Evolutionary conservation across 164 flowering plant species (phyloP).

Genomic region (Platanus orientalis): DNA sequence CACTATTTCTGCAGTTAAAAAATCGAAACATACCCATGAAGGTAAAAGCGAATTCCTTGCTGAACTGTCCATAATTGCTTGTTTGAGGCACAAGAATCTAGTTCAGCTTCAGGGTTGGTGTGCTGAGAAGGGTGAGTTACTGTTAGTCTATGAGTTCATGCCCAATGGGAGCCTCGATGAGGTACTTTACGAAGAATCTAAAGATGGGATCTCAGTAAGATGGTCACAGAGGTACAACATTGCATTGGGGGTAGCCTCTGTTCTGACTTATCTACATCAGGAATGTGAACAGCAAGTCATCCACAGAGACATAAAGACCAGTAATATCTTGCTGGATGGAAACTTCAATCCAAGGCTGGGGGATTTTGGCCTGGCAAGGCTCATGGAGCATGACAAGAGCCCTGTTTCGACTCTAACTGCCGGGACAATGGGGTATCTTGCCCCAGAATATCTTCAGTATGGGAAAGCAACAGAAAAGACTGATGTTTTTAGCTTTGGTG

Average conservation of each 20-base stretch:
- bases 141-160: constrained; percentile 92
- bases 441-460: constrained; percentile 91
- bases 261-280: constrained; percentile 62
- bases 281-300: constrained; percentile 96
- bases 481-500: constrained; percentile 84
- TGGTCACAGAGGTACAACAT: constrained; percentile 68
- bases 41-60: constrained; percentile 74
- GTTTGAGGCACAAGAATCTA: constrained; percentile 82
- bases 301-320: constrained; percentile 85
- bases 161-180: constrained; percentile 78
- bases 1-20: constrained; percentile 24
- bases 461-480: constrained; percentile 93
- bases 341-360: constrained; percentile 72
- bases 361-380: constrained; percentile 87
- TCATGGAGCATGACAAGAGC: constrained; percentile 86
- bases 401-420: constrained; percentile 90
- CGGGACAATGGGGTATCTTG: constrained; percentile 94
- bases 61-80: constrained; percentile 69
- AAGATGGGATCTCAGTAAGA: constrained; percentile 23
- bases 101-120: constrained; percentile 97
- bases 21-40: constrained; percentile 55
- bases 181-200: constrained; percentile 47
- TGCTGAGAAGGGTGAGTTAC: constrained; percentile 67
- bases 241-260: constrained; percentile 78
- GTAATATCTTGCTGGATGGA: constrained; percentile 74